phyloP scores from a whole-genome alignment of 768 basidiomycete species.

The Mycena olivaceomarginata region DNA sequence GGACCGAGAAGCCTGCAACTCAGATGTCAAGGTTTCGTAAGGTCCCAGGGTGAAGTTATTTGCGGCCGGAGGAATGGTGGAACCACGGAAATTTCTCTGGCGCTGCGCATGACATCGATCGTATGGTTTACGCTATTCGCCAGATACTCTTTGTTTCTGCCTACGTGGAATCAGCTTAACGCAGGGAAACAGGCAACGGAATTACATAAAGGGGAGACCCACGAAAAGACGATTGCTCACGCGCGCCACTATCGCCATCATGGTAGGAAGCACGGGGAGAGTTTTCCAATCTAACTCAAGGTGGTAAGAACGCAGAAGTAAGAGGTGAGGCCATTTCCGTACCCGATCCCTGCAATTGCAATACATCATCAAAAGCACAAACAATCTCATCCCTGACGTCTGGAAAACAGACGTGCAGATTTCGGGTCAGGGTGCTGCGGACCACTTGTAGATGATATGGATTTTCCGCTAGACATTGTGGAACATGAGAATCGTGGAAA shows the following conservation, averaged over 20 bases:
- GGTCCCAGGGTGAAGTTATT: background rate
- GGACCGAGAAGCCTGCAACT: constrained; percentile 23
- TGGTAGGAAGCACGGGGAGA: constrained; percentile 33
- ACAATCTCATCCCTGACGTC: constrained; percentile 59
- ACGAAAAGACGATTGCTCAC: constrained; percentile 52
- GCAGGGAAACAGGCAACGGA: background rate
- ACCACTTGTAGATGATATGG: constrained; percentile 23
- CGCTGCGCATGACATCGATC: constrained; percentile 22
- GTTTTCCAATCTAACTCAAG: constrained; percentile 42
- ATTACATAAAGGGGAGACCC: constrained; percentile 51
- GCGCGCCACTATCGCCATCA: constrained; percentile 46
- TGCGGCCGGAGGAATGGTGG: constrained; percentile 33
- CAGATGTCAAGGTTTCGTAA: background rate
- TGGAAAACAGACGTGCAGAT: constrained; percentile 50
- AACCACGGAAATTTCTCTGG: background rate
- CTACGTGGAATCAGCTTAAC: constrained; percentile 17
- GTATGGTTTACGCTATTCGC: constrained; percentile 30
- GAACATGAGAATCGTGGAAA: background rate
- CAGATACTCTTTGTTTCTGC: constrained; percentile 41
- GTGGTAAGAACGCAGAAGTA: background rate
- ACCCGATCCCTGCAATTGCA: constrained; percentile 21
- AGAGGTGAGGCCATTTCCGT: background rate
- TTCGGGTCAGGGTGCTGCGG: constrained; percentile 39
- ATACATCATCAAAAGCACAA: constrained; percentile 33
- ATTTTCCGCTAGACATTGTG: background rate